Evolutionary conservation across 306 rosid genomes (phyloP), one percentile per base, ranked within the genome.

Genomic region (Betula pendula): DNA sequence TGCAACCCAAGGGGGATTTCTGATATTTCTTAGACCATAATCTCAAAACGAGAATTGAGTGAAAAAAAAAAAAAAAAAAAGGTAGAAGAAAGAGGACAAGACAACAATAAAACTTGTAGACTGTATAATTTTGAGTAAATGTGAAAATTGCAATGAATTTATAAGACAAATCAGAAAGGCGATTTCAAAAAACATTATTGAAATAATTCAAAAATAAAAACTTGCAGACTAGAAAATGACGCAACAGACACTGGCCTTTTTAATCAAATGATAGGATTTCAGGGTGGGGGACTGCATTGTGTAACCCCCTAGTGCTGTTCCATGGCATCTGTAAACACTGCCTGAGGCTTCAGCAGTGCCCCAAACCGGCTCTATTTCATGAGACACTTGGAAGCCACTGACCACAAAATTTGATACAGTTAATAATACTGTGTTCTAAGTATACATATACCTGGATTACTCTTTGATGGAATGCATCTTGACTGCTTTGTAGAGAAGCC

Each of bases 401-500:
- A 62, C 44, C 68, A 14, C 22, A 31, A 62, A 33, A 62, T 31
- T 31, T 16, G n/a, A 62, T 62, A 33, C 3, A 62, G 44, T n/a
- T 62, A 62, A 1, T 62, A 62, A 29, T 62, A 44, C 20, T 15
- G 8, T 16, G 9, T 29, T 15, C 11, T 15, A 19, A 35, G 22
- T 10, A 19, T 22, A 17, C 13, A 43, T 17, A 33, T 81, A 95
- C 99, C 93, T 87, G 83, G 15, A 88, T 86, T 70, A 96, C 87
- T 74, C 83, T 81, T 75, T 86, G 88, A 79, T 79, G 79, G 72
- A 86, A 75, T 70, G 79, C 87, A 58, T 86, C 81, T 65, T 81
- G 80, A 77, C 83, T 79, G 79, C 71, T 49, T 81, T 90, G 89
- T 35, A 91, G 81, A 83, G 89, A 83, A 59, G 96, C 98, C 81